A percentile compares a stretch with the other conserved stretches of the same genome.
Conservation (phyloP, 495 filamentous ascomycete species). For the Aspergillus sparsus region DNA sequence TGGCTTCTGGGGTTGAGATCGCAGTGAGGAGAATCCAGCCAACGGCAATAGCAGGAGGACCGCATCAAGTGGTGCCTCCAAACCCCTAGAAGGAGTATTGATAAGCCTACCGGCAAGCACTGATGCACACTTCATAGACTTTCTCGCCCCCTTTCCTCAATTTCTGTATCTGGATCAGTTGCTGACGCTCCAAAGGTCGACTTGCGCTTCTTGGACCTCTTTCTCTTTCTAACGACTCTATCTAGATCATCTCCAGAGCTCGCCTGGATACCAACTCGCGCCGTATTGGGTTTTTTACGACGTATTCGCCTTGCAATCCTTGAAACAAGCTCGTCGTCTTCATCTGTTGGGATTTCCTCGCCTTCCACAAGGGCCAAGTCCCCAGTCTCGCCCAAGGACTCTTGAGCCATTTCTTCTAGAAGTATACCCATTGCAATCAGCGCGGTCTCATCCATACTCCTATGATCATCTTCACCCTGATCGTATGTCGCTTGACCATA, state of each 20-base stretch:
- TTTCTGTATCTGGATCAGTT: slow-evolving; percentile 34
- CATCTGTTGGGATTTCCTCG: slow-evolving; percentile 36
- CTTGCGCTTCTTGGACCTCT: slow-evolving; percentile 32
- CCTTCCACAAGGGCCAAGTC: slow-evolving; percentile 76
- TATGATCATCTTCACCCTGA: slow-evolving; percentile 49
- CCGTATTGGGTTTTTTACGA: slow-evolving; percentile 27
- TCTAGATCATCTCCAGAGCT: slow-evolving; percentile 31
- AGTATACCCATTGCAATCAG: slow-evolving; percentile 79
- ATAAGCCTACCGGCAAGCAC: too few relatives aligned
- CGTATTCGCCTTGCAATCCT: slow-evolving; percentile 16
- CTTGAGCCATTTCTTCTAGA: slow-evolving; percentile 71
- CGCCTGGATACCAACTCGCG: slow-evolving; percentile 19
- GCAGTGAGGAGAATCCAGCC: too few relatives aligned
- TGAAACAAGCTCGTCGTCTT: slow-evolving; percentile 19
- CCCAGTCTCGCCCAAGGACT: slow-evolving; percentile 66
- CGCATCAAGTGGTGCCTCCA: too few relatives aligned
- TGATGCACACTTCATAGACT: background rate
- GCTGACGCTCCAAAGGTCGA: slow-evolving; percentile 23
- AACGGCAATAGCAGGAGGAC: too few relatives aligned
- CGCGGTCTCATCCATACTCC: slow-evolving; percentile 82
- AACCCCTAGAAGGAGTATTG: too few relatives aligned
- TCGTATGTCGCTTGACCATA: slow-evolving; percentile 53
- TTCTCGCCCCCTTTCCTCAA: slow-evolving; percentile 21
- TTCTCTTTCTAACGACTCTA: slow-evolving; percentile 25
- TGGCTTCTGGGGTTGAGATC: too few relatives aligned